Evolutionary conservation across 2,329 filamentous ascomycete genomes (phyloP).

Genomic region (Ascomycota sp.): DNA sequence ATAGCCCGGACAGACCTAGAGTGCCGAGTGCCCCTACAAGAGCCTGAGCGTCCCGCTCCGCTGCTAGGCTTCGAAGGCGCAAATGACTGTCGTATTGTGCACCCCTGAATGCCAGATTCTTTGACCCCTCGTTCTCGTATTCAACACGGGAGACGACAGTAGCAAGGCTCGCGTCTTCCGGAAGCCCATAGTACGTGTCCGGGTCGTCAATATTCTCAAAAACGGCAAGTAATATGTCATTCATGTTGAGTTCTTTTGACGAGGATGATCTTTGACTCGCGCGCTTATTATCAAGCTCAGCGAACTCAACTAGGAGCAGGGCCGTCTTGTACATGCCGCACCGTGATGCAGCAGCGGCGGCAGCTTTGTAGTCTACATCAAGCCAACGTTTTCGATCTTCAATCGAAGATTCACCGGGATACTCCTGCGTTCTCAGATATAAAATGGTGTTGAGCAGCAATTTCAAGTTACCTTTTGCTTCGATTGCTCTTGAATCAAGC

Average conservation of each 20-base stretch:
- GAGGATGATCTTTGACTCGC: constrained; percentile 47
- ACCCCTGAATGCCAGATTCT: constrained; percentile 75
- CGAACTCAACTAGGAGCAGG: constrained; percentile 62
- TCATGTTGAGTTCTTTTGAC: constrained; percentile 31
- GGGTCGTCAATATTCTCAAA: constrained; percentile 91
- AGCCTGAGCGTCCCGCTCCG: constrained; percentile 40
- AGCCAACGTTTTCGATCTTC: constrained; percentile 71
- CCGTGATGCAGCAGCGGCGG: constrained; percentile 48
- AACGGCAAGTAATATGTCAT: constrained; percentile 55
- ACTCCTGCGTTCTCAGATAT: constrained; percentile 67
- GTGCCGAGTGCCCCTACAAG: constrained; percentile 59
- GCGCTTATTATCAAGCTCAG: constrained; percentile 32
- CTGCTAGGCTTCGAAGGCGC: constrained; percentile 33
- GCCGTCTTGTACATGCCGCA: constrained; percentile 81
- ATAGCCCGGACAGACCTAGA: constrained; percentile 70
- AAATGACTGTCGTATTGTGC: constrained; percentile 80
- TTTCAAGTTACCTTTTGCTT: constrained; percentile 40
- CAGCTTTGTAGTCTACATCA: constrained; percentile 53
- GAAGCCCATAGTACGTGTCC: constrained; percentile 84
- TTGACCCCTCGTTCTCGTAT: constrained; percentile 72
- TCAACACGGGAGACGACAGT: constrained; percentile 68
- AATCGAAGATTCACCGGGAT: constrained; percentile 57
- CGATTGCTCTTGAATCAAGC: constrained; percentile 23
- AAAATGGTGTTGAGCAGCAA: constrained; percentile 62
- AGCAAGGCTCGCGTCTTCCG: constrained; percentile 54